phyloP scores from a whole-genome alignment of 2,329 filamentous ascomycete species.

The Neofusicoccum sp. region DNA sequence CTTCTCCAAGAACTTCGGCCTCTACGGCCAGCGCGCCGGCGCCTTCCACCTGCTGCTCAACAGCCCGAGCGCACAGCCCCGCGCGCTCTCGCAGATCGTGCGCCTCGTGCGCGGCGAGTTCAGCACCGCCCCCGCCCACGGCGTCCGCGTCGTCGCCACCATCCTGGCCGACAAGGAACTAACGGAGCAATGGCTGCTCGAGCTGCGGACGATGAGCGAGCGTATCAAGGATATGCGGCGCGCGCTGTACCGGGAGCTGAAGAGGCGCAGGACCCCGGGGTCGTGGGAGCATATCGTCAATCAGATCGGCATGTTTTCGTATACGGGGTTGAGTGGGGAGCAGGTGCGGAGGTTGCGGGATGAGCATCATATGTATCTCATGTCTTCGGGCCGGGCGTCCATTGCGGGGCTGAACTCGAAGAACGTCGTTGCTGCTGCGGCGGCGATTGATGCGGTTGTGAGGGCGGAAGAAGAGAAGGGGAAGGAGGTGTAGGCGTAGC shows the following conservation, averaged over 20 bases:
- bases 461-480: background rate
- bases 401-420: conserved; percentile 24
- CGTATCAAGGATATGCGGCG: conserved; percentile 35
- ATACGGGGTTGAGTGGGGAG: conserved; percentile 33
- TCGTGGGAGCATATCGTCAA: conserved; percentile 32
- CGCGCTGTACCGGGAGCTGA: conserved; percentile 26
- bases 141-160: conserved; percentile 30
- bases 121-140: conserved; percentile 31
- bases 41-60: conserved; percentile 24
- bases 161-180: conserved; percentile 28
- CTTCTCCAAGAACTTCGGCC: conserved; percentile 40
- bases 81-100: background rate
- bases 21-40: conserved; percentile 40
- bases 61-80: background rate
- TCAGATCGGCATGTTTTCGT: conserved; percentile 45
- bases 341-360: conserved; percentile 33
- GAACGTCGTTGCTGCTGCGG: conserved; percentile 18
- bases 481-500: no score
- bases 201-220: conserved; percentile 35
- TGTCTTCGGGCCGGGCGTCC: conserved; percentile 34
- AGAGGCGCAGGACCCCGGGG: conserved; percentile 26
- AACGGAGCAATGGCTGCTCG: conserved; percentile 29
- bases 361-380: conserved; percentile 38
- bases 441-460: conserved; percentile 20
- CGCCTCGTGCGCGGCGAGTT: conserved; percentile 29